Conservation (phyloP, 116 monocot genomes). For the Posidonia oceanica region DNA sequence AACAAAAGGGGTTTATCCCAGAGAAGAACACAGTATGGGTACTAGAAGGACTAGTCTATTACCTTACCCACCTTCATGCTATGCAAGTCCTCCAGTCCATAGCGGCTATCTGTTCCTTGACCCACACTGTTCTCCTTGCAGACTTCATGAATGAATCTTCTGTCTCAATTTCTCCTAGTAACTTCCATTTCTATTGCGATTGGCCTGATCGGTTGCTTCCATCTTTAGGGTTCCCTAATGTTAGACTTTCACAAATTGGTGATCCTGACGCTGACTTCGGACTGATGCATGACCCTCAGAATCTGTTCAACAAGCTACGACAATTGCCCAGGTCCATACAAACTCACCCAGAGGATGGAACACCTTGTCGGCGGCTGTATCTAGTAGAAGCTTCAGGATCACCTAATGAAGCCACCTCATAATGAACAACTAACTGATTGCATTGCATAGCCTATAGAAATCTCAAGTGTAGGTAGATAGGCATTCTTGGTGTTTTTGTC, state of each 20-base stretch:
- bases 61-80: slow-evolving; percentile 51
- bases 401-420: slow-evolving; percentile 17
- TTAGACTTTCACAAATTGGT: slow-evolving; percentile 70
- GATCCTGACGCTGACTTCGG: slow-evolving; percentile 82
- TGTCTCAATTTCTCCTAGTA: slow-evolving; percentile 31
- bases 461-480: neutral
- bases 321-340: slow-evolving; percentile 58
- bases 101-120: slow-evolving; percentile 20
- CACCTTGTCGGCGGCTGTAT: slow-evolving; percentile 75
- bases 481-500: neutral
- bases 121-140: slow-evolving; percentile 53
- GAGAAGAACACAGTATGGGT: slow-evolving; percentile 72
- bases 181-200: slow-evolving; percentile 66
- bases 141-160: slow-evolving; percentile 88
- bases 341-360: slow-evolving; percentile 66
- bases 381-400: slow-evolving; percentile 70
- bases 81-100: slow-evolving; percentile 65
- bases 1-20: slow-evolving; percentile 38
- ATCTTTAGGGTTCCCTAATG: slow-evolving; percentile 48
- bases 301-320: slow-evolving; percentile 67
- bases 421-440: slow-evolving; percentile 5
- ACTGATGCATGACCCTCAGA: slow-evolving; percentile 57
- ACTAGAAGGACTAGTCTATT: slow-evolving; percentile 85
- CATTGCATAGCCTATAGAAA: neutral
- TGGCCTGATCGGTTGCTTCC: slow-evolving; percentile 71